Evolutionary conservation across 2,329 filamentous ascomycete genomes (phyloP), one percentile per base, ranked within the genome.

Genomic region (Trichocomaceae sp.): DNA sequence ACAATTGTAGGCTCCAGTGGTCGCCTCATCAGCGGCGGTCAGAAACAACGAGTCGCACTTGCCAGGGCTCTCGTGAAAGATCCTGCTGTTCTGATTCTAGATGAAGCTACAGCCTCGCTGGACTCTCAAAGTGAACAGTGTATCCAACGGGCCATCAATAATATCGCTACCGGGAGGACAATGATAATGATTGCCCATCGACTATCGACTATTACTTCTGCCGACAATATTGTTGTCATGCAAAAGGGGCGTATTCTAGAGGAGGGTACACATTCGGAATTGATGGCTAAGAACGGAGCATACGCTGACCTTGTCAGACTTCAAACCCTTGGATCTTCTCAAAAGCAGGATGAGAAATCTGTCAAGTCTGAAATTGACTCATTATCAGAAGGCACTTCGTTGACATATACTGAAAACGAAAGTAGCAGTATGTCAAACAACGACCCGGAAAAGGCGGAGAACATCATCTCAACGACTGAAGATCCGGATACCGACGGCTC

Each of bases 141-240:
- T 8, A 92, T 99, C 1, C 93, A 97, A 69, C 88, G 88, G 44
- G 93, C 93, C 17, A 79, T 99, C 9, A 90, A 96, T 63, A 86
- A 83, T 48, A 91, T 92, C 22, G 81, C 90, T 1, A 81, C 86
- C 59, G 91, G 91, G 22, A 83, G 92, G 52, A 97, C 93, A 0
- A 97, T 93, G 2, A 95, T 97, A 63, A 88, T 90, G 7, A 97
- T 99, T 70, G 93, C 93, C 42, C 93, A 99, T 74, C 86, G 92
- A 61, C 79, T 99, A 6, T 95, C 90, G 0, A 99, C 93, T 5
- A 95, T 97, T 75, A 90, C 85, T 71, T 85, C 90, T 59, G 92
- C 92, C 0, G 87, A 97, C 70, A 96, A 96, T 65, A 99, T 99
- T 62, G 88, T 97, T 12, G 92, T 96, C 60, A 92, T 99, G 86